Percentiles rank a stretch among this genome's conserved stretches.
phyloP scores from a whole-genome alignment of 257 asterid species.

The Solanum neorickii region DNA sequence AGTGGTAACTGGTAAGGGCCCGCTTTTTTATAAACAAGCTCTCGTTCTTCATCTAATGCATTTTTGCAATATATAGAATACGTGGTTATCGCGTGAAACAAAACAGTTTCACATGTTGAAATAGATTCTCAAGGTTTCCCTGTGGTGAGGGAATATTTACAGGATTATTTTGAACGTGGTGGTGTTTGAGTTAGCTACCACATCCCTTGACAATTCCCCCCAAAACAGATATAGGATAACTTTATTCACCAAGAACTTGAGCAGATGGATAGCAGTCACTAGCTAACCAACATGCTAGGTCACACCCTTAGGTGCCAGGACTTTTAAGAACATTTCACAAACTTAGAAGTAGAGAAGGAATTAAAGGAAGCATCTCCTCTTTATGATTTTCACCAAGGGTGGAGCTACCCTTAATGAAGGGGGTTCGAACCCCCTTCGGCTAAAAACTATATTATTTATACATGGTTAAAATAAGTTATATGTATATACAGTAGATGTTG shows the following conservation, averaged over 20 bases:
- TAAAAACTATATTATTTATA: no score
- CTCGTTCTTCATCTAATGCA: not conserved
- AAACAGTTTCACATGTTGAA: not conserved
- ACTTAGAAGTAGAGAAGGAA: not conserved
- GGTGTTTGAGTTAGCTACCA: not conserved
- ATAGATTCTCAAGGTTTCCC: not conserved
- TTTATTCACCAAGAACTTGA: not conserved
- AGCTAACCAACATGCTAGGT: not conserved
- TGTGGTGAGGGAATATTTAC: not conserved
- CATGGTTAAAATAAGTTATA: no score
- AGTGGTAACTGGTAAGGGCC: not conserved
- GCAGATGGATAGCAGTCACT: not conserved
- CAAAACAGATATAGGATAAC: not conserved
- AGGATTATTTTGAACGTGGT: not conserved
- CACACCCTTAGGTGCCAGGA: not conserved
- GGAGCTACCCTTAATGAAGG: no score
- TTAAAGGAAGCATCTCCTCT: not conserved
- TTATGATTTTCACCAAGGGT: no score
- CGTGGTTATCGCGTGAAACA: not conserved
- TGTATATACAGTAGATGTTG: no score
- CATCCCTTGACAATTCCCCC: not conserved
- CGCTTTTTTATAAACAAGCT: not conserved
- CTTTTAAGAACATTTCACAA: not conserved
- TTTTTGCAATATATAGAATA: not conserved
- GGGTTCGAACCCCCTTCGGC: no score